phyloP scores from a whole-genome alignment of 768 basidiomycete genomes.

The Xanthoconium stramineum region DNA sequence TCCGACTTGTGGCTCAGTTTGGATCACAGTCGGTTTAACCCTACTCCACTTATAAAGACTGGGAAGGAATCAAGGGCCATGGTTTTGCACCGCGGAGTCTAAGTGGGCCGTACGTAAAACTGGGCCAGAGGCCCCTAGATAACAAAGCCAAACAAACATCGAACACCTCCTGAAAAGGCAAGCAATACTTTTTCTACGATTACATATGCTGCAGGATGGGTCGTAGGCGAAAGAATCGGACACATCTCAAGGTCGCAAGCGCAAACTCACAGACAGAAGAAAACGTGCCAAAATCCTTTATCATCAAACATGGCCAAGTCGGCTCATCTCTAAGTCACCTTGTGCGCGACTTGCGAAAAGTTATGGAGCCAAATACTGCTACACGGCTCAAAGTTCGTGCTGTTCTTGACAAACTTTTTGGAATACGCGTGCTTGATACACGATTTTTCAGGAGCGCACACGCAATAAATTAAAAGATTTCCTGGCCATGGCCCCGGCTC shows the following conservation, averaged over 20 bases:
- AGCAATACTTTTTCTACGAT: slow-evolving; percentile 5
- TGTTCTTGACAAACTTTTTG: not conserved
- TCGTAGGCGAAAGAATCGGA: slow-evolving; percentile 74
- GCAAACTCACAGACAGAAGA: slow-evolving; percentile 34
- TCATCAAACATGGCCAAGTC: slow-evolving; percentile 94
- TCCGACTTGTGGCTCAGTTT: too few species aligned
- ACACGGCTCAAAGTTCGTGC: slow-evolving; percentile 75
- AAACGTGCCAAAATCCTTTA: slow-evolving; percentile 82
- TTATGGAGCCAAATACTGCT: slow-evolving; percentile 98
- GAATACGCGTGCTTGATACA: slow-evolving; percentile 9
- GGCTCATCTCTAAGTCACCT: slow-evolving; percentile 84
- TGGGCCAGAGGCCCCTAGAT: slow-evolving; percentile 8
- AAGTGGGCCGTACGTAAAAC: too few species aligned
- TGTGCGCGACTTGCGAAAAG: slow-evolving; percentile 88
- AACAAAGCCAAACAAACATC: slow-evolving; percentile 27
- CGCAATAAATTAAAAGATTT: slow-evolving; percentile 93
- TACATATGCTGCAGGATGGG: slow-evolving; percentile 46
- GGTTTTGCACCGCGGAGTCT: too few species aligned
- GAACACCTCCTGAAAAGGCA: slow-evolving; percentile 20
- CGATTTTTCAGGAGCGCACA: slow-evolving; percentile 69
- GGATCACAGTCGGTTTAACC: too few species aligned
- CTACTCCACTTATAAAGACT: too few species aligned
- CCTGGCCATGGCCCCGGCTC: slow-evolving; percentile 83
- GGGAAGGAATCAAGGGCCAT: too few species aligned
- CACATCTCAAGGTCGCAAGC: slow-evolving; percentile 65